Evolutionary conservation across 164 flowering plant genomes (phyloP), one percentile per base, ranked within the genome.

Genomic region (Magnolia changhungtana): DNA sequence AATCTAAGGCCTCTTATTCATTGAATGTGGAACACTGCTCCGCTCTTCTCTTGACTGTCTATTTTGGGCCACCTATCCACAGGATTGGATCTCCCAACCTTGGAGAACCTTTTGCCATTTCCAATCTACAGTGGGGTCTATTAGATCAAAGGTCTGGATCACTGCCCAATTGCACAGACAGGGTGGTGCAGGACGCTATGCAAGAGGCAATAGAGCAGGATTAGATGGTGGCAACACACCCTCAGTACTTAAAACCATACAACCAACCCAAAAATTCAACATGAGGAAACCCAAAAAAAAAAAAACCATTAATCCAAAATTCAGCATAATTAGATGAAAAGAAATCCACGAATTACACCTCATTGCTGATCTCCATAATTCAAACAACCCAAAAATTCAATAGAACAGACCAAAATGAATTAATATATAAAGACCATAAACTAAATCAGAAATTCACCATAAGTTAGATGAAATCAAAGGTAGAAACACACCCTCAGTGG

Each of bases 401-500:
- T n/a, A 31, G 71, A 9, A 69, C 4, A 64, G 63, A 70, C 18
- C 18, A 52, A 24, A 64, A 37, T 20, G 1, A 23, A 20, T 37
- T 20, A 49, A 24, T 19, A 24, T 16, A 50, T 14, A 37, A 37
- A 37, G 45, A 37, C 45, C 45, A 50, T 8, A 19, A 49, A 19
- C 55, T 13, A 49, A 70, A 37, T 29, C 29, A 24, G 21, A 68
- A 68, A 31, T 70, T 70, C 58, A 70, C 11, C 24, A n/a, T 20
- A 70, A 50, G 61, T 70, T 16, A 68, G 72, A 66, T 11, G 69
- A 68, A 29, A 68, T 13, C n/a, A 16, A 68, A 68, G 51, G 29
- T 49, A 31, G 72, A 66, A 13, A 4, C 72, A 55, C 80, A 96
- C 99, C 99, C 72, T 94, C 99, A 74, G 98, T 94, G 90, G 84